Conservation (phyloP, 441 rosid species). For the Erodium texanum region DNA sequence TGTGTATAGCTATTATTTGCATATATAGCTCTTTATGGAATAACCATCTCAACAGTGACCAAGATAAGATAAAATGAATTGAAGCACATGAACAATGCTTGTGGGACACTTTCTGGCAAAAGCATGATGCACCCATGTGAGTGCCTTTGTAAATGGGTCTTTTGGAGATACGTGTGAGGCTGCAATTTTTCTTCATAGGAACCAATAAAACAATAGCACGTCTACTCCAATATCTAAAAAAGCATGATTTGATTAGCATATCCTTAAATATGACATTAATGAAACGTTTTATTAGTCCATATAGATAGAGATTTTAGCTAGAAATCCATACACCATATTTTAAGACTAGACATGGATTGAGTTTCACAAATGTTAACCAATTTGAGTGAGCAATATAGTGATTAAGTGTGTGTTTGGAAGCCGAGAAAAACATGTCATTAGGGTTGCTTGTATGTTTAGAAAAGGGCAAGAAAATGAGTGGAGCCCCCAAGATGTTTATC, state of each 20-base stretch:
- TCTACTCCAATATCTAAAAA: neutral
- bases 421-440: neutral
- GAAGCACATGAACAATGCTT: neutral
- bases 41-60: neutral
- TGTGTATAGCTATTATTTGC: no score
- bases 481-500: no score
- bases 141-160: neutral
- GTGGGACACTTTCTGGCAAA: conserved; percentile 3
- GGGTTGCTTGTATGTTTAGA: no score
- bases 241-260: neutral
- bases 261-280: neutral
- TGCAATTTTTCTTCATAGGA: neutral
- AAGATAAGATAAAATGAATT: neutral
- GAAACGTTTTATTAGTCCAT: neutral
- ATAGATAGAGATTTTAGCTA: neutral
- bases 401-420: neutral
- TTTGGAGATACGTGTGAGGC: neutral
- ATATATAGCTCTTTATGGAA: no score
- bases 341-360: neutral
- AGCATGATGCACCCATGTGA: conserved; percentile 2
- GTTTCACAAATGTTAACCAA: neutral
- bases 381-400: neutral
- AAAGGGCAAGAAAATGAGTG: no score
- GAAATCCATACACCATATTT: neutral
- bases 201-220: neutral